A percentile compares a stretch with the other conserved stretches of the same genome.
Evolutionary conservation across 2,329 filamentous ascomycete genomes (phyloP).

Genomic region (Blumeria hordei): DNA sequence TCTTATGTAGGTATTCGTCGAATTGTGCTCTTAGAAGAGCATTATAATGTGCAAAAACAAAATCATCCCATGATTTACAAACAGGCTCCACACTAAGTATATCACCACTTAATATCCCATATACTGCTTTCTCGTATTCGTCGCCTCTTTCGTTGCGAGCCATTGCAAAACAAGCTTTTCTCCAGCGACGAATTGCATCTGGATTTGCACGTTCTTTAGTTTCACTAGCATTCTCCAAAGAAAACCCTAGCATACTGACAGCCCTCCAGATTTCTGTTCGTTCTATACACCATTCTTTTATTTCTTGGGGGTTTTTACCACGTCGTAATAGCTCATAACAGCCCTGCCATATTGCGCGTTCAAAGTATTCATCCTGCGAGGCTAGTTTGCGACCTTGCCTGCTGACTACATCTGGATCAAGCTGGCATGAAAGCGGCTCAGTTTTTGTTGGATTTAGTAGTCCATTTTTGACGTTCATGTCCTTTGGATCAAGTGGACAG

Average conservation of each 20-base stretch:
- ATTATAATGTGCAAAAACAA: slow-evolving; percentile 71
- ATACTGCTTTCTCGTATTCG: slow-evolving; percentile 70
- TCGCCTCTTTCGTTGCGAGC: slow-evolving; percentile 46
- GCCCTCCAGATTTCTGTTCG: slow-evolving; percentile 78
- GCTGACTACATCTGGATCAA: slow-evolving; percentile 76
- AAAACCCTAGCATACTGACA: slow-evolving; percentile 51
- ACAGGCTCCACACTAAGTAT: slow-evolving; percentile 52
- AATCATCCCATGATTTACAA: slow-evolving; percentile 63
- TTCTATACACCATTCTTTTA: slow-evolving; percentile 69
- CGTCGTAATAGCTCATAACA: slow-evolving; percentile 81
- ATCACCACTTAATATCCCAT: slow-evolving; percentile 74
- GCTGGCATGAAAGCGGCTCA: slow-evolving; percentile 52
- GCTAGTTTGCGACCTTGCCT: slow-evolving; percentile 58
- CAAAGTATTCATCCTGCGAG: slow-evolving; percentile 65
- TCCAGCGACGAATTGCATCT: slow-evolving; percentile 33
- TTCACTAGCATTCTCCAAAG: slow-evolving; percentile 17
- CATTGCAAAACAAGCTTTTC: slow-evolving; percentile 49
- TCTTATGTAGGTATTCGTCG: slow-evolving; percentile 38
- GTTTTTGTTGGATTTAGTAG: slow-evolving; percentile 32
- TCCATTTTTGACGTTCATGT: slow-evolving; percentile 28
- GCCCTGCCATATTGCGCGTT: slow-evolving; percentile 77
- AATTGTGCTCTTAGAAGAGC: slow-evolving; percentile 62
- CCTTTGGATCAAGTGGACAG: slow-evolving; percentile 37
- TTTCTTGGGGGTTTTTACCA: slow-evolving; percentile 48
- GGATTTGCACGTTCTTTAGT: neutral